Base-by-base conservation (phyloP, 768 basidiomycete genomes). In the Clavulina sp. region DNA sequence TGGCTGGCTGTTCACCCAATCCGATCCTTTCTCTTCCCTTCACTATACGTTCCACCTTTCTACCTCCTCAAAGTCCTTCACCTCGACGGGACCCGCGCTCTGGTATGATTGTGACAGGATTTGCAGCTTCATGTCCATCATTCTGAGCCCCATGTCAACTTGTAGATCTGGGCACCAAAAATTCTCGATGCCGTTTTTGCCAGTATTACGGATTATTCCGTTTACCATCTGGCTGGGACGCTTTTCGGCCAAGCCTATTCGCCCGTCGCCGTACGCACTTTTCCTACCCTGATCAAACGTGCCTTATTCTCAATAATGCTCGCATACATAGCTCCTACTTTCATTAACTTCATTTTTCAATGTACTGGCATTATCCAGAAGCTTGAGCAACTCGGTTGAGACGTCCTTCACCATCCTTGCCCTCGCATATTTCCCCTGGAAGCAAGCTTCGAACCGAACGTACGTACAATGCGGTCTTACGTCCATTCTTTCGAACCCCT, bases 321-420 rank as follows among this genome's bases (percentile, higher is more conserved):
- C 21, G 21, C n/a, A n/a, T n/a, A 7, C 41, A 18, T 56, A 96
- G 91, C 65, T 81, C 33, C 71, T 89, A 54, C 62, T 97, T 33
- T 86, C 88, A 26, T 61, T 93, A 48, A 77, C 81, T 1, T 92
- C 86, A 3, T 77, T 93, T 61, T 97, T 96, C 68, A 76, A 97
- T 64, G 77, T 75, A 0, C 70, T 92, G 49, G 74, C 85, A 1
- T 69, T 95, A 24, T 83, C 91, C 3, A 75, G 95, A 32, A 85
- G 91, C 0, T 68, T 97, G 49, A 92, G 88, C 29, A 99, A 96
- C 62, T 92, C 89, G 9, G 66, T 92, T 26, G 95, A 99, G 61
- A 89, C 89, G 0, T 78, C 86, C 0, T 66, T 97, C 40, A 83
- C 84, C 0, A 79, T 79, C 0, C 65, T 82, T 38, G 92, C 91